Evolutionary conservation across 2,329 filamentous ascomycete genomes (phyloP).

Genomic region (Aspergillus glaucus): DNA sequence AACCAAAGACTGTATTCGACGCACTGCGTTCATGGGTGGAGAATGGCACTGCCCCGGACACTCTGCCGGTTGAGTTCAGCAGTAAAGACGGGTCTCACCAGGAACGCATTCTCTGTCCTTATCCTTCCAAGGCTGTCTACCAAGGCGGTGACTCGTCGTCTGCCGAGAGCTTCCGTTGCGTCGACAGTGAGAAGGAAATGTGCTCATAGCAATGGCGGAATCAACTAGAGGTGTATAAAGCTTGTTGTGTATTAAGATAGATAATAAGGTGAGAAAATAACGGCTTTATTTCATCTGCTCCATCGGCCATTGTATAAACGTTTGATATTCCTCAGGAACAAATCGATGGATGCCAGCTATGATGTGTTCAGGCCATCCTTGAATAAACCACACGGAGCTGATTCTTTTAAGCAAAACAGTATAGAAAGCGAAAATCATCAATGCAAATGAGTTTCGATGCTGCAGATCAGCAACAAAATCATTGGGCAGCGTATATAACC

Average conservation of each 20-base stretch:
- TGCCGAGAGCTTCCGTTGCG: no score
- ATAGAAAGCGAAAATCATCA: slow-evolving; percentile 8
- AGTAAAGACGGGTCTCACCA: not conserved
- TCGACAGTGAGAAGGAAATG: no score
- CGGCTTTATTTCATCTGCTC: not conserved
- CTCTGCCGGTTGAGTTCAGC: slow-evolving; percentile 3
- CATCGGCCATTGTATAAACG: slow-evolving; percentile 3
- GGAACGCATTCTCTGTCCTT: not conserved
- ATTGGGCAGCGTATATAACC: slow-evolving; percentile 9
- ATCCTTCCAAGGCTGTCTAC: not conserved
- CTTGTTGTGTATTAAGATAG: no score
- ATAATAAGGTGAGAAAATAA: no score
- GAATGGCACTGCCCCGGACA: slow-evolving; percentile 11
- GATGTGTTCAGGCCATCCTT: slow-evolving; percentile 9
- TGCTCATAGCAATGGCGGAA: no score
- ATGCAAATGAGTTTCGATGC: not conserved
- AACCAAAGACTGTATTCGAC: slow-evolving; percentile 6
- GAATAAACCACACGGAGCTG: slow-evolving; percentile 9
- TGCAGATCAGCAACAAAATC: slow-evolving; percentile 4
- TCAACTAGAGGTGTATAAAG: no score
- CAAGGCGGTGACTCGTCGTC: no score
- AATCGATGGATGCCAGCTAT: slow-evolving; percentile 1
- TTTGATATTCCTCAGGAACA: not conserved
- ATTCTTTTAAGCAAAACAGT: slow-evolving; percentile 5
- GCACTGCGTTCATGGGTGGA: slow-evolving; percentile 10